phyloP scores from a whole-genome alignment of 352 stramenopile genomes.

The Phytophthora vignae region DNA sequence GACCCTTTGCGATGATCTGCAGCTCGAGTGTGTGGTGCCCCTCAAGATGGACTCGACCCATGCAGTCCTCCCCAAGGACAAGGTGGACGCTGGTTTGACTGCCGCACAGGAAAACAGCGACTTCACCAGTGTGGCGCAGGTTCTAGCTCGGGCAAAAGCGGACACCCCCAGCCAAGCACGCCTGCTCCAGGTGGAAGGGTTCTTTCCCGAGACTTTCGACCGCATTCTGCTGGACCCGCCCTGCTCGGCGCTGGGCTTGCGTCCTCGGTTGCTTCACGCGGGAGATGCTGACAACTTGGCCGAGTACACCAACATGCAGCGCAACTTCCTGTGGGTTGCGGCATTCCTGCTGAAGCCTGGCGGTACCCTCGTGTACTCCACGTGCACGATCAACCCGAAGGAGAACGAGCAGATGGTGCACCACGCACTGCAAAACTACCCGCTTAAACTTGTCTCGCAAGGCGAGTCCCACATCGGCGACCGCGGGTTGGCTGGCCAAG shows the following conservation, averaged over 20 bases:
- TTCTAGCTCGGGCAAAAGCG: slow-evolving; percentile 65
- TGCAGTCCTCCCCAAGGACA: slow-evolving; percentile 66
- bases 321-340: slow-evolving; percentile 90
- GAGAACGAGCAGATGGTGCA: slow-evolving; percentile 95
- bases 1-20: slow-evolving; percentile 76
- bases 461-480: slow-evolving; percentile 62
- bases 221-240: slow-evolving; percentile 94
- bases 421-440: slow-evolving; percentile 90
- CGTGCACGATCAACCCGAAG: slow-evolving; percentile 93
- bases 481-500: slow-evolving; percentile 75
- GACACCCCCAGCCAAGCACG: slow-evolving; percentile 58
- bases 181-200: slow-evolving; percentile 85
- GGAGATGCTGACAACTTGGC: slow-evolving; percentile 73
- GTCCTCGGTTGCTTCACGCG: slow-evolving; percentile 91
- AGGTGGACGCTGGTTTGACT: slow-evolving; percentile 27
- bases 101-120: slow-evolving; percentile 15
- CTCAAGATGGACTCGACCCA: slow-evolving; percentile 91
- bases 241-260: slow-evolving; percentile 92
- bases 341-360: slow-evolving; percentile 91
- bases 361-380: slow-evolving; percentile 95
- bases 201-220: slow-evolving; percentile 95
- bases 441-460: slow-evolving; percentile 81
- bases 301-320: slow-evolving; percentile 88
- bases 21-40: slow-evolving; percentile 65
- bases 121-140: slow-evolving; percentile 54